Evolutionary conservation across 1,284 basidiomycete genomes (phyloP), one percentile per base, ranked within the genome.

Genomic region (Fomes fomentarius): DNA sequence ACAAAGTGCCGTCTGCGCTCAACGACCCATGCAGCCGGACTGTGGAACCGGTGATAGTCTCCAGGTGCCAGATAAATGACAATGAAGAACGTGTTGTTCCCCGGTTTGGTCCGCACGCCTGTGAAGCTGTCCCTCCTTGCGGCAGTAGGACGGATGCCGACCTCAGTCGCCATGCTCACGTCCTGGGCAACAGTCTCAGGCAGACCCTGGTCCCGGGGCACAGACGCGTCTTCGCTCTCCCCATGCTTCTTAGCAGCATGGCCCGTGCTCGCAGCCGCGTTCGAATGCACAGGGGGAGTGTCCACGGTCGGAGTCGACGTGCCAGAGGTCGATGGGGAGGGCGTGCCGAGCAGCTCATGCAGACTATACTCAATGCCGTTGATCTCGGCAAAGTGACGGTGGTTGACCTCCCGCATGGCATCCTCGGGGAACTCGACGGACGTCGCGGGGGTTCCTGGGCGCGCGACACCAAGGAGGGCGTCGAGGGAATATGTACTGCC

Each of bases 61-160:
- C 97, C 97, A 0, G 96, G 96, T 1, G 96, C 96, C 50, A 99
- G 89, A 75, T 99, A 99, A 62, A 99, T 89, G 65, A 99, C 96
- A 41, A 90, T 78, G 73, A 98, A 99, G 76, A 87, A 96, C 34
- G 98, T 83, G 44, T 87, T 83, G 69, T 96, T 89, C 12, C 89
- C 91, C 4, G 84, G 80, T 63, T 82, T 82, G 38, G 84, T 76
- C 42, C 70, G 75, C 17, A 76, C 75, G 7, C 59, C 60, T 15
- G 76, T 79, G 26, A 76, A 73, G 48, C 75, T 80, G 54, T 71
- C 65, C 51, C 70, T 67, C 38, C 74, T 67, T 21, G 76, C 73
- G 30, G 80, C 65, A 2, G 76, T 53, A 0, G 81, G 70, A 40
- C 74, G 78, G 14, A 83, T 75, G 25, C 88, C 89, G 73, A 91